A percentile compares a stretch with the other conserved stretches of the same genome.
These are phyloP conservation scores for Pichia membranifaciens DNA, from an alignment of 805 yeast species.

Conservation along the genomic window DNA sequence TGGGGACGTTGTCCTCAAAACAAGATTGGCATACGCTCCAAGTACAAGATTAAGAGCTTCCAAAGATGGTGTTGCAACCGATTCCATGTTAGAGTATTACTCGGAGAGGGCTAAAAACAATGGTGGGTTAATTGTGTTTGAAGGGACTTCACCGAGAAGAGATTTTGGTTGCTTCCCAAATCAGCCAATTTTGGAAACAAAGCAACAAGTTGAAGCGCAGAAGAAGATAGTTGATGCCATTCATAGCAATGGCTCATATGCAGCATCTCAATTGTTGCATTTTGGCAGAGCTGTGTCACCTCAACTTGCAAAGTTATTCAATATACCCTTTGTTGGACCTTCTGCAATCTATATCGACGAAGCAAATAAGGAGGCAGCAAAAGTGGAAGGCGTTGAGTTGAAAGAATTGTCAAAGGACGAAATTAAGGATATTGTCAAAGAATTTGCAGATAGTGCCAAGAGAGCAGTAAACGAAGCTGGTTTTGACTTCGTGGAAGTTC, in stretches of 20 bases:
- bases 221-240: slow-evolving; percentile 40
- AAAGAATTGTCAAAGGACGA: slow-evolving; percentile 38
- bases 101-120: slow-evolving; percentile 46
- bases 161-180: slow-evolving; percentile 31
- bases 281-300: slow-evolving; percentile 39
- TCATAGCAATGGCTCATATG: slow-evolving; percentile 43
- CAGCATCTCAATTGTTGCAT: slow-evolving; percentile 47
- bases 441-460: slow-evolving; percentile 41
- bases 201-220: slow-evolving; percentile 46
- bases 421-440: slow-evolving; percentile 35
- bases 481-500: slow-evolving; percentile 38
- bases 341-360: slow-evolving; percentile 37
- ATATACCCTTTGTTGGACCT: slow-evolving; percentile 31
- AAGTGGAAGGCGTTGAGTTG: slow-evolving; percentile 36
- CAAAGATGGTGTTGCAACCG: slow-evolving; percentile 37
- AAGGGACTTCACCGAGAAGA: slow-evolving; percentile 48
- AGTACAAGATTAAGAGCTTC: slow-evolving; percentile 40
- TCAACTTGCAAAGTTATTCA: slow-evolving; percentile 31
- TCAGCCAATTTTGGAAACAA: slow-evolving; percentile 46
- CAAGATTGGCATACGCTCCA: slow-evolving; percentile 45
- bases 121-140: slow-evolving; percentile 56
- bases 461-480: slow-evolving; percentile 32
- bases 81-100: slow-evolving; percentile 47
- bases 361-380: slow-evolving; percentile 31
- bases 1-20: slow-evolving; percentile 32